phyloP scores from a whole-genome alignment of 495 filamentous ascomycete species.

The Umbilicaria muhlenbergii region DNA sequence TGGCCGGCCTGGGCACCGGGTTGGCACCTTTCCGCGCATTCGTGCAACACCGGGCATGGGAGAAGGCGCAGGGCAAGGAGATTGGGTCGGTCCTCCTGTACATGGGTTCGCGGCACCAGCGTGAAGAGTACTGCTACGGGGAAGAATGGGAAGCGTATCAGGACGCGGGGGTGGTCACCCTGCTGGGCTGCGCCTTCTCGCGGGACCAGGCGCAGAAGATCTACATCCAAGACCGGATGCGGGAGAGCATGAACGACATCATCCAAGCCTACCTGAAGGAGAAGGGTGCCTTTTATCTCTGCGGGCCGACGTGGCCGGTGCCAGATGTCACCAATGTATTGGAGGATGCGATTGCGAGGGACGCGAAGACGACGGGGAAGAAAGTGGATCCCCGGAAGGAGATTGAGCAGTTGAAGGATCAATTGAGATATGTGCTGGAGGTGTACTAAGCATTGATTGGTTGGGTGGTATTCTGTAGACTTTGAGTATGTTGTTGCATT shows the following conservation, averaged over 20 bases:
- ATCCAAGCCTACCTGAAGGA: conserved; percentile 77
- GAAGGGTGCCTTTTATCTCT: conserved; percentile 89
- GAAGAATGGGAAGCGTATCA: conserved; percentile 99
- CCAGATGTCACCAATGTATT: conserved; percentile 94
- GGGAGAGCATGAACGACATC: conserved; percentile 72
- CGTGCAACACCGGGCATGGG: conserved; percentile 93
- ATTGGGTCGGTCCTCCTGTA: conserved; percentile 90
- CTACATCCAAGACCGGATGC: conserved; percentile 97
- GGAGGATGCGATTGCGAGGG: conserved; percentile 75
- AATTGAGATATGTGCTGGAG: conserved; percentile 84
- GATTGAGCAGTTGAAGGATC: conserved; percentile 93
- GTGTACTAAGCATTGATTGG: conserved; percentile 50
- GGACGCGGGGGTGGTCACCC: conserved; percentile 85
- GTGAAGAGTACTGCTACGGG: conserved; percentile 96
- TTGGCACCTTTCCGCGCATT: conserved; percentile 97
- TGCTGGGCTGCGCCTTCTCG: conserved; percentile 87
- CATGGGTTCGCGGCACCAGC: conserved; percentile 91
- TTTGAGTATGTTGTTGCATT: neutral
- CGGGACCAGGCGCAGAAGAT: conserved; percentile 97
- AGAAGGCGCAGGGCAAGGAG: conserved; percentile 85
- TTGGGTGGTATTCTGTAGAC: too few relatives aligned
- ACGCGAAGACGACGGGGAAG: conserved; percentile 51
- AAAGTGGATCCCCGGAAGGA: conserved; percentile 84
- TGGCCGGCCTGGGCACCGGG: conserved; percentile 97
- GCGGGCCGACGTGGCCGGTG: conserved; percentile 95